A percentile compares a stretch with the other conserved stretches of the same genome.
These are phyloP conservation scores for Rhizopus sp. DNA, from an alignment of 371 early-diverging fungal genomes.

Conservation along the genomic window DNA sequence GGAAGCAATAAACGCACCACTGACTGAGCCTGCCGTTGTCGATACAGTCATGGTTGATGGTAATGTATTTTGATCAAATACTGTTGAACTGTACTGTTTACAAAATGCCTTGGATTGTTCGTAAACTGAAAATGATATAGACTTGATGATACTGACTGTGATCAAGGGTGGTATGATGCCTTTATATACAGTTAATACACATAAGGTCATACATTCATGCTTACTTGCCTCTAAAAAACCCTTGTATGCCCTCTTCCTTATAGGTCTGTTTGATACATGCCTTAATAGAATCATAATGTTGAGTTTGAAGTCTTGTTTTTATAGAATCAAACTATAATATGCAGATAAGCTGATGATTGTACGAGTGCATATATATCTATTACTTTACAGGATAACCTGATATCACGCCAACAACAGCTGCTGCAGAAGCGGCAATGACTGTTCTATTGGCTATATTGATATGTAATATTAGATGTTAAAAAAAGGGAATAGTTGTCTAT, in stretches of 20 bases:
- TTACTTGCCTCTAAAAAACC: conserved; percentile 68
- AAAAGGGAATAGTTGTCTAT: not conserved
- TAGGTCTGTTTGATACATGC: conserved; percentile 71
- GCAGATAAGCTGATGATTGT: not conserved
- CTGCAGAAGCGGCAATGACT: conserved; percentile 61
- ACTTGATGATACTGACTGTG: conserved; percentile 77
- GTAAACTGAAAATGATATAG: conserved; percentile 77
- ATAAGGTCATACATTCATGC: not conserved
- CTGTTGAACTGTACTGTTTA: conserved; percentile 23
- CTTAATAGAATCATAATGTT: conserved; percentile 67
- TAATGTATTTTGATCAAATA: conserved; percentile 34
- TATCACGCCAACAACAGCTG: conserved; percentile 62
- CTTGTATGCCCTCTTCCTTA: conserved; percentile 69
- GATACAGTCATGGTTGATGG: conserved; percentile 54
- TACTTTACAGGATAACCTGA: conserved; percentile 57
- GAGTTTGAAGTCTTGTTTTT: conserved; percentile 83
- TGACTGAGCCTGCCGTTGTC: conserved; percentile 60
- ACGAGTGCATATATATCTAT: not conserved
- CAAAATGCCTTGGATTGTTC: conserved; percentile 51
- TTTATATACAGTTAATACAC: conserved; percentile 11
- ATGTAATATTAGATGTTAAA: not conserved
- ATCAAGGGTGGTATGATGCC: conserved; percentile 76
- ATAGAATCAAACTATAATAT: conserved; percentile 68
- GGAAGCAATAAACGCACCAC: conserved; percentile 70
- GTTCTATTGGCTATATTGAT: conserved; percentile 56